These are phyloP conservation scores for Mangifera indica DNA, from an alignment of 345 rosid species.

Conservation along the genomic window DNA sequence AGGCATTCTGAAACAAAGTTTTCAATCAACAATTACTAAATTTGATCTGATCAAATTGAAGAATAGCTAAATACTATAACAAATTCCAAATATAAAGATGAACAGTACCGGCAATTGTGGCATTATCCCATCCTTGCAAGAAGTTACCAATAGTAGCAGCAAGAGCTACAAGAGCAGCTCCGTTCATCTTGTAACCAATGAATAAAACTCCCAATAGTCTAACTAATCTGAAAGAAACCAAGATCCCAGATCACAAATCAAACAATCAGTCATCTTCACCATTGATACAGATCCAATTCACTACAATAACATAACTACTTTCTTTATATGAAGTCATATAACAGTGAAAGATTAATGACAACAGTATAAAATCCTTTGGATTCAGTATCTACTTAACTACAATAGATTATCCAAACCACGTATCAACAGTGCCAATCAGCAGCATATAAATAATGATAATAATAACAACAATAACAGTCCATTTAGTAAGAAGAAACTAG, in stretches of 20 bases:
- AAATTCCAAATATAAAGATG: constrained; percentile 4
- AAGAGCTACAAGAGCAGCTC: constrained; percentile 87
- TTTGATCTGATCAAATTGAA: constrained; percentile 2
- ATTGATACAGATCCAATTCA: constrained; percentile 17
- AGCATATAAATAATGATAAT: background rate
- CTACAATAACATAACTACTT: background rate
- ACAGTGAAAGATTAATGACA: background rate
- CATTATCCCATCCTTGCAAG: constrained; percentile 99
- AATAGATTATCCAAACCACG: background rate
- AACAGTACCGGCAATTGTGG: constrained; percentile 88
- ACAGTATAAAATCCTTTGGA: background rate
- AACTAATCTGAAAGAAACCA: constrained; percentile 29
- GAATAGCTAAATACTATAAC: constrained; percentile 3
- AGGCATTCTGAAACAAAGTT: background rate
- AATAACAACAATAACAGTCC: background rate
- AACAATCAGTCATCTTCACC: constrained; percentile 7
- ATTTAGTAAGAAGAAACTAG: background rate
- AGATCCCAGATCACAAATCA: constrained; percentile 15
- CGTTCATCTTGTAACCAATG: constrained; percentile 50
- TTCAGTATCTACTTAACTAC: background rate
- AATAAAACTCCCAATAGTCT: constrained; percentile 19
- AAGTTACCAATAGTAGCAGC: constrained; percentile 90
- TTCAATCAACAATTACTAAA: background rate
- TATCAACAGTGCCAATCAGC: background rate
- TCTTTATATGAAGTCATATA: background rate